phyloP scores from a whole-genome alignment of 768 basidiomycete species.

The Trametes punicea region DNA sequence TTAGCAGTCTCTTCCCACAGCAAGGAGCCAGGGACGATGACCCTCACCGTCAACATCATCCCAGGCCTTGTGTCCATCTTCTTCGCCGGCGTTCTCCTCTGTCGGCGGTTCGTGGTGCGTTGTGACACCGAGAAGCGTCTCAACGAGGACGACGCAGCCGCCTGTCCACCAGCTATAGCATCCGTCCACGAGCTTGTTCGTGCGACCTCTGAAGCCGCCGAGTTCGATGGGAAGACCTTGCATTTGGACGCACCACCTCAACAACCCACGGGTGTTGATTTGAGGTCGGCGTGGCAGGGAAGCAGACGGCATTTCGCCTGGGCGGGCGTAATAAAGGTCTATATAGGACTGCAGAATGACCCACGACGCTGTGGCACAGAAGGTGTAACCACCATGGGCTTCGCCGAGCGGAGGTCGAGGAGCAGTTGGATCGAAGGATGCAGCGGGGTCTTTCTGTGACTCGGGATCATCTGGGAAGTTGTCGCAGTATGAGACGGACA shows the following conservation, averaged over 20 bases:
- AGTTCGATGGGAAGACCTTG: conserved; percentile 81
- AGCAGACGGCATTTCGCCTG: neutral
- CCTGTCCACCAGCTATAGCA: conserved; percentile 99
- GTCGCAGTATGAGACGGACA: neutral
- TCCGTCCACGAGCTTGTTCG: conserved; percentile 98
- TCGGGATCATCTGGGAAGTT: conserved; percentile 9
- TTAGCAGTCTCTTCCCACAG: neutral
- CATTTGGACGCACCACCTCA: conserved; percentile 83
- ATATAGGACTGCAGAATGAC: conserved; percentile 66
- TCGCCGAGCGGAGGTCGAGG: conserved; percentile 84
- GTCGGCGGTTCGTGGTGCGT: conserved; percentile 22
- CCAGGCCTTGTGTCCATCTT: conserved; percentile 48
- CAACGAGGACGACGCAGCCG: conserved; percentile 77
- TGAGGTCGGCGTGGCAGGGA: conserved; percentile 30
- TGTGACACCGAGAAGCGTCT: conserved; percentile 41
- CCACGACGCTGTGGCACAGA: conserved; percentile 87
- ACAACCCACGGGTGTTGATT: conserved; percentile 57
- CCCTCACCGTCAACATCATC: conserved; percentile 65
- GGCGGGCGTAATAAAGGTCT: conserved; percentile 17
- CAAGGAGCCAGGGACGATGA: neutral
- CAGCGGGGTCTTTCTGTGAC: neutral
- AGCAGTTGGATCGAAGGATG: conserved; percentile 27
- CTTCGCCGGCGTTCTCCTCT: conserved; percentile 26
- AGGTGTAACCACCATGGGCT: conserved; percentile 97
- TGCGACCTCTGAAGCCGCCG: conserved; percentile 90